Base-by-base conservation (phyloP, 116 monocot species). In the Papilionanthe hybrid region DNA sequence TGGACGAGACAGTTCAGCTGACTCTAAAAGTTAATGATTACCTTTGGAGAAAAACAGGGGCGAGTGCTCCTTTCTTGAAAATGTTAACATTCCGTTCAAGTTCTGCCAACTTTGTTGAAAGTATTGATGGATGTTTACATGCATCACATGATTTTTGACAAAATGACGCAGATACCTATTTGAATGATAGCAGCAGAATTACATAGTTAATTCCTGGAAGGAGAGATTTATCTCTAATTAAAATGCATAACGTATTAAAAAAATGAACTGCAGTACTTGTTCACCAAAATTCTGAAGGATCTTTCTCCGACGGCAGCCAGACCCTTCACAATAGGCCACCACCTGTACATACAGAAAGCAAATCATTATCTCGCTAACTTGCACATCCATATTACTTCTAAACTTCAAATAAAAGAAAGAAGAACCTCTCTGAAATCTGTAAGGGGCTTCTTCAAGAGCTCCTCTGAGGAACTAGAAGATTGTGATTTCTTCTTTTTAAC, bases 221-320 rank as follows among this genome's bases (percentile, higher is more conserved):
- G 44, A 22, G 7, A 73, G 44, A 10, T 8, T 44, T 4, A 75
- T 76, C 45, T 53, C 12, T 42, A 10, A 47, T 37, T 29, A 55
- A 45, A 56, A 63, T 47, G 29, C 0, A 69, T 27, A 3, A 4
- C 12, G 15, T 53, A 53, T 53, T 53, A 9, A 45, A n/a, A 48
- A 57, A 71, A 73, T 15, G n/a, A 53, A 42, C 42, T 48, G 43
- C 27, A 13, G 42, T 66, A 97, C 97, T 90, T 89, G 77, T 83
- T 97, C 94, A 57, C 97, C 97, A 84, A 97, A 97, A 86, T 81
- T 89, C 72, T 90, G 83, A 44, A 97, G 91, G 50, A 97, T 92
- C 79, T 85, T 91, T 83, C 92, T 86, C 76, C 97, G 86, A 4
- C 97, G 89, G 82, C 97, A 97, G 72, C 84, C 82, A 83, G 94